phyloP scores from a whole-genome alignment of 768 basidiomycete genomes.

The Kwoniella europaea region DNA sequence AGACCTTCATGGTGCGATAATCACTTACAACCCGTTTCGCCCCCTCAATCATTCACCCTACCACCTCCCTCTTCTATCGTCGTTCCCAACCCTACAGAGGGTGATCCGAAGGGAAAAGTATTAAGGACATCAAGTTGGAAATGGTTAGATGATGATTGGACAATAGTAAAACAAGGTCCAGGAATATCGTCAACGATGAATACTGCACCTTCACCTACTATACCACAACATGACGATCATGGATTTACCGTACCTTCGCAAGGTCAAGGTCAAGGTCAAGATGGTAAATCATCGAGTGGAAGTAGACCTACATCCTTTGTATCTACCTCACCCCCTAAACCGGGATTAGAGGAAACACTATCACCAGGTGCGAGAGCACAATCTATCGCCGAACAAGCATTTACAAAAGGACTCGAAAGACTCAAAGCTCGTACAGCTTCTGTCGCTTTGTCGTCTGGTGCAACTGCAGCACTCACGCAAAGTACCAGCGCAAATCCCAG shows the following conservation, averaged over 20 bases:
- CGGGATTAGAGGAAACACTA: slow-evolving; percentile 14
- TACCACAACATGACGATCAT: slow-evolving; percentile 62
- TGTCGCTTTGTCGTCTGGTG: slow-evolving; percentile 13
- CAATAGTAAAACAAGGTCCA: slow-evolving; percentile 64
- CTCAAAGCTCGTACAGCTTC: slow-evolving; percentile 53
- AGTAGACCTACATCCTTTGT: slow-evolving; percentile 23
- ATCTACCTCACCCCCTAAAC: slow-evolving; percentile 18
- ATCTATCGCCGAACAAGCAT: slow-evolving; percentile 58
- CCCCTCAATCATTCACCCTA: slow-evolving; percentile 68
- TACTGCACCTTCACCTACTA: slow-evolving; percentile 47
- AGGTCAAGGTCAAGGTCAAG: not conserved
- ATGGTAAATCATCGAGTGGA: slow-evolving; percentile 6
- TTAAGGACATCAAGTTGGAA: slow-evolving; percentile 80
- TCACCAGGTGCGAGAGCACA: slow-evolving; percentile 34
- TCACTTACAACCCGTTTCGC: slow-evolving; percentile 75
- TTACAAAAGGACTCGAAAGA: slow-evolving; percentile 57
- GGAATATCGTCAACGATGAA: slow-evolving; percentile 2
- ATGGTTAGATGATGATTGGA: slow-evolving; percentile 93
- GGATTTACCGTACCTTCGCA: slow-evolving; percentile 4
- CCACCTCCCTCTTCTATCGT: slow-evolving; percentile 64
- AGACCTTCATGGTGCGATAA: slow-evolving; percentile 82
- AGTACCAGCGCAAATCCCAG: not conserved
- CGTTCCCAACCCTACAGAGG: slow-evolving; percentile 49
- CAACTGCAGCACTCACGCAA: not conserved
- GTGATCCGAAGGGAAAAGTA: slow-evolving; percentile 59